These are phyloP conservation scores for Candida arabinofermentans DNA, from an alignment of 805 yeast species.

Conservation along the genomic window DNA sequence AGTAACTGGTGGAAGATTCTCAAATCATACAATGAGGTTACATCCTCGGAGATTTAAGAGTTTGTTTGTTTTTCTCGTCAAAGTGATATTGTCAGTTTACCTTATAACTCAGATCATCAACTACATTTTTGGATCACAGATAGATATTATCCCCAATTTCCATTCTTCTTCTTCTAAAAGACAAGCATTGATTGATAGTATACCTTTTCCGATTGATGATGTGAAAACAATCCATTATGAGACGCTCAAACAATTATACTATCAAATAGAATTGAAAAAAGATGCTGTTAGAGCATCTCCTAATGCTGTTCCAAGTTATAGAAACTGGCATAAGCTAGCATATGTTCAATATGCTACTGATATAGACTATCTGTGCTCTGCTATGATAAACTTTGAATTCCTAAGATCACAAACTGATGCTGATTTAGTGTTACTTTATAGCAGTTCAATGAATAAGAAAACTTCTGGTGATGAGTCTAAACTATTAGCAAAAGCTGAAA, in stretches of 20 bases:
- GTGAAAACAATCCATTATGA: conserved; percentile 18
- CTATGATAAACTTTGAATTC: conserved; percentile 43
- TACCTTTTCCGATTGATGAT: conserved; percentile 10
- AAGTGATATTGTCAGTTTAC: no score
- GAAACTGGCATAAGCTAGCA: conserved; percentile 44
- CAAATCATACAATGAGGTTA: no score
- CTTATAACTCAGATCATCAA: no score
- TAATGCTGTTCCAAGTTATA: neutral
- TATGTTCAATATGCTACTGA: conserved; percentile 62
- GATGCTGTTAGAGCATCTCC: neutral
- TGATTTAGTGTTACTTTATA: conserved; percentile 43
- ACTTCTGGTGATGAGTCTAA: conserved; percentile 2
- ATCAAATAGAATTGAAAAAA: conserved; percentile 1
- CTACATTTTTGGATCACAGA: no score
- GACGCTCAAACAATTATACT: conserved; percentile 13
- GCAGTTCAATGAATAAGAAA: conserved; percentile 8
- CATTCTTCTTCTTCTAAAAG: no score
- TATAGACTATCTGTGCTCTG: conserved; percentile 45
- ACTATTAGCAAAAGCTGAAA: conserved; percentile 5
- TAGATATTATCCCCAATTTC: no score
- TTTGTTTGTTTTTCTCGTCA: no score
- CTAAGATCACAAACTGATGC: conserved; percentile 37
- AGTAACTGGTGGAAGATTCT: no score
- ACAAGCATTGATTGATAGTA: neutral
- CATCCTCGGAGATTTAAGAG: no score